Evolutionary conservation across 1,284 basidiomycete species (phyloP).

Genomic region (Marasmius oreades): DNA sequence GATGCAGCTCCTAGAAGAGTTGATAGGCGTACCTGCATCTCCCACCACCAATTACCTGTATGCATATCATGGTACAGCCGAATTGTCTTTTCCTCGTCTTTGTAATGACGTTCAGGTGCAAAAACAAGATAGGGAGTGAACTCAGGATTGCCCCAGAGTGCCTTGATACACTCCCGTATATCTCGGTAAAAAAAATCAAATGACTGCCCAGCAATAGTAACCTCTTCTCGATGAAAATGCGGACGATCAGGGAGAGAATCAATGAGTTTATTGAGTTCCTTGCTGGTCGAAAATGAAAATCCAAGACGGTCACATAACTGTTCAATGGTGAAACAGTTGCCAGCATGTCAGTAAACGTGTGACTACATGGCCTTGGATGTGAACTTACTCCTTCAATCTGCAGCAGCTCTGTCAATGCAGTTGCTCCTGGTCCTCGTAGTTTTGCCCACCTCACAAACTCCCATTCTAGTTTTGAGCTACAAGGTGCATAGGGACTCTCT

Average conservation of each 20-base stretch:
- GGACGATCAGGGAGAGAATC: not conserved
- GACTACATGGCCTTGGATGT: not conserved
- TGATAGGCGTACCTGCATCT: constrained; percentile 17
- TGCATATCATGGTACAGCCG: constrained; percentile 19
- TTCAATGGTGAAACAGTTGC: not conserved
- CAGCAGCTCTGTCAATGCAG: constrained; percentile 4
- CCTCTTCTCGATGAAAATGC: not conserved
- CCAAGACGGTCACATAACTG: no score
- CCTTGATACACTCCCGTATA: constrained; percentile 23
- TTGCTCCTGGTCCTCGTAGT: constrained; percentile 1
- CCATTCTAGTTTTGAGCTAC: constrained; percentile 4
- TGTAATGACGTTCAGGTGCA: constrained; percentile 17
- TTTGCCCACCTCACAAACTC: constrained; percentile 1
- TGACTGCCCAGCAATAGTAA: not conserved
- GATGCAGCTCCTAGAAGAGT: no score
- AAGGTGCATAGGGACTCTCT: not conserved
- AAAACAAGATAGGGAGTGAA: constrained; percentile 17
- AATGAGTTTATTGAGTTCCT: not conserved
- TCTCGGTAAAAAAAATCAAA: constrained; percentile 21
- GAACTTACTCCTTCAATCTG: not conserved
- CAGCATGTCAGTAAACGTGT: not conserved
- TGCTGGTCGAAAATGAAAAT: not conserved
- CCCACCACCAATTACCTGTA: constrained; percentile 22
- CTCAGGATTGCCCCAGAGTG: constrained; percentile 24
- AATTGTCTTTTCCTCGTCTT: constrained; percentile 9